Evolutionary conservation across 202 grass and related monocot species (phyloP).

Genomic region (Setaria viridis): DNA sequence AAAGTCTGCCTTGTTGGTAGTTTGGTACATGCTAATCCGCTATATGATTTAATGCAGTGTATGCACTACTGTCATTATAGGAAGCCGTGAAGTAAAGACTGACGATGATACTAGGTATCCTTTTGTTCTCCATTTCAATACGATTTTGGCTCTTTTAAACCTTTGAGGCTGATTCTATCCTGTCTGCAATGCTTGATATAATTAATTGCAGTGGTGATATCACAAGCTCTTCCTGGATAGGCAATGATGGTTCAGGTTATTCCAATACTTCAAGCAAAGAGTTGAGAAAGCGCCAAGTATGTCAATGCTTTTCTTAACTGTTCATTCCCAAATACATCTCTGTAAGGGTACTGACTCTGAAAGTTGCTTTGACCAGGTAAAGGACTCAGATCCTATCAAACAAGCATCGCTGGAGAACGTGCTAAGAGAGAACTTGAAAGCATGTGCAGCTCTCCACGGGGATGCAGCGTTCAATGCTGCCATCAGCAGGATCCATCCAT

Average conservation of each 20-base stretch:
- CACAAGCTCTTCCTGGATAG: conserved; percentile 75
- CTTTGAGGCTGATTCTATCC: conserved; percentile 7
- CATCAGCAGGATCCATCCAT: conserved; percentile 87
- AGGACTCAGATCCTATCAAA: conserved; percentile 93
- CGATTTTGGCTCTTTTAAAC: conserved; percentile 3
- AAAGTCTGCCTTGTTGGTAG: conserved; percentile 18
- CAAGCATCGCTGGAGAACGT: conserved; percentile 81
- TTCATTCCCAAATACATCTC: conserved; percentile 10
- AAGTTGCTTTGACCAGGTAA: conserved; percentile 66
- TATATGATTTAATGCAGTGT: conserved; percentile 65
- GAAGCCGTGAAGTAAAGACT: conserved; percentile 65
- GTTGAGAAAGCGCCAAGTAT: conserved; percentile 85
- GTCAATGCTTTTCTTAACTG: conserved; percentile 4
- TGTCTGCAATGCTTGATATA: conserved; percentile 32
- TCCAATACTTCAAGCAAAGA: conserved; percentile 71
- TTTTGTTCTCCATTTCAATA: conserved; percentile 29
- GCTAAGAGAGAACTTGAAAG: conserved; percentile 88
- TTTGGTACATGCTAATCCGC: neutral
- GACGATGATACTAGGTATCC: conserved; percentile 83
- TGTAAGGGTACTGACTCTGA: conserved; percentile 35
- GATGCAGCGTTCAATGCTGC: conserved; percentile 87
- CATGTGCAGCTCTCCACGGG: conserved; percentile 86
- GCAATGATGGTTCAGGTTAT: conserved; percentile 65
- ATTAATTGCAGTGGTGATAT: conserved; percentile 74
- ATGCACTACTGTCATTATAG: conserved; percentile 92